Percentiles rank a stretch among this genome's conserved stretches.
phyloP scores from a whole-genome alignment of 352 stramenopile genomes.

The Peronospora destructor region DNA sequence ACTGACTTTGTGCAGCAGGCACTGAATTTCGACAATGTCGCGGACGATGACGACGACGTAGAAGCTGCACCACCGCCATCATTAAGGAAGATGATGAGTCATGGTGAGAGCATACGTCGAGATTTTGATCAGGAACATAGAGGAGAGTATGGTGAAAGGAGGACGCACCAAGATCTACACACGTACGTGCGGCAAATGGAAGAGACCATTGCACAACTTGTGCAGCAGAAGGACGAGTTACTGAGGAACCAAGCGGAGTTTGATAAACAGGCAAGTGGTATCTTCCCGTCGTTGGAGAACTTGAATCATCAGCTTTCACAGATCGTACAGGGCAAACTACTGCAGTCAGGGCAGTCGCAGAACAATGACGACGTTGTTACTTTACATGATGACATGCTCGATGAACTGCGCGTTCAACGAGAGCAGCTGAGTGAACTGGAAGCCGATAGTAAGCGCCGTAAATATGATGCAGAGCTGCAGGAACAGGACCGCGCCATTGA shows the following conservation, averaged over 20 bases:
- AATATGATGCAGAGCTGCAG: slow-evolving; percentile 73
- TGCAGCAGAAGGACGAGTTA: slow-evolving; percentile 72
- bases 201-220: slow-evolving; percentile 66
- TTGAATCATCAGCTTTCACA: slow-evolving; percentile 73
- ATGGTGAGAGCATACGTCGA: slow-evolving; percentile 11
- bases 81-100: slow-evolving; percentile 7
- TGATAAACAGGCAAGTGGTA: slow-evolving; percentile 76
- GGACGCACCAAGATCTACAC: slow-evolving; percentile 45
- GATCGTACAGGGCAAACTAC: slow-evolving; percentile 65
- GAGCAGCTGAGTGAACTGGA: slow-evolving; percentile 71
- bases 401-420: slow-evolving; percentile 68
- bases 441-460: slow-evolving; percentile 50
- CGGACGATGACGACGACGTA: slow-evolving; percentile 34
- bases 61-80: slow-evolving; percentile 4
- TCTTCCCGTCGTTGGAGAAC: slow-evolving; percentile 75
- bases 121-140: slow-evolving; percentile 14
- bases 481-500: slow-evolving; percentile 68
- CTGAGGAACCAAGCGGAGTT: slow-evolving; percentile 73
- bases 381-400: slow-evolving; percentile 56
- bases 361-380: slow-evolving; percentile 62
- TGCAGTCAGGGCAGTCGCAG: slow-evolving; percentile 31
- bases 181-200: slow-evolving; percentile 80
- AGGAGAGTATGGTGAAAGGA: slow-evolving; percentile 13
- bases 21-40: slow-evolving; percentile 59
- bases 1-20: slow-evolving; percentile 71